phyloP scores from a whole-genome alignment of 352 stramenopile species.

The Pythium angustatum region DNA sequence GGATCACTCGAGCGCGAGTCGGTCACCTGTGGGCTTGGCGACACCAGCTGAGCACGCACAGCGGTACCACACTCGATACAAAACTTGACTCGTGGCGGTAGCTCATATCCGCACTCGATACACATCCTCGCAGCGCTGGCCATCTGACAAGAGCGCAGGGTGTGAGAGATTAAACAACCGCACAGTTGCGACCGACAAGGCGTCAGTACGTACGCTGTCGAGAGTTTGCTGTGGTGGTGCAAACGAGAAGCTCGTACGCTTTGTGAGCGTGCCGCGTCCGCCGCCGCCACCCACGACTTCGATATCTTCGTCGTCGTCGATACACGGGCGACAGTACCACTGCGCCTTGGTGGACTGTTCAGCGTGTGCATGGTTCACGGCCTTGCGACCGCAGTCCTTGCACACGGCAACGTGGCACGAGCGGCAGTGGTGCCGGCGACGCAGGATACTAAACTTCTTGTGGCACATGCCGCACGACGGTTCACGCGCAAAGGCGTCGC shows the following conservation, averaged over 20 bases:
- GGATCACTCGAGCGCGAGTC: constrained; percentile 20
- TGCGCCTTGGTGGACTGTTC: constrained; percentile 59
- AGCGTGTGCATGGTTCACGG: constrained; percentile 57
- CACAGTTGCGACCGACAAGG: no score
- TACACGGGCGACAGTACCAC: constrained; percentile 76
- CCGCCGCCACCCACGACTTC: constrained; percentile 58
- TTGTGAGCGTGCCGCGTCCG: constrained; percentile 41
- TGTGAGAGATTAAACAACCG: no score
- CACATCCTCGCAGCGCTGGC: constrained; percentile 37
- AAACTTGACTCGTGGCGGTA: constrained; percentile 78
- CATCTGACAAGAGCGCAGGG: no score
- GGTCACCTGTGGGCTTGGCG: constrained; percentile 28
- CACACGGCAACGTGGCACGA: constrained; percentile 82
- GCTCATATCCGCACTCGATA: constrained; percentile 83
- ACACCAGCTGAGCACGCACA: constrained; percentile 55
- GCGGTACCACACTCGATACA: constrained; percentile 85
- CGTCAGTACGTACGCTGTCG: constrained; percentile 20
- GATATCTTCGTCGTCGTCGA: constrained; percentile 68
- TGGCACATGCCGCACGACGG: constrained; percentile 70
- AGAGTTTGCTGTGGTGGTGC: constrained; percentile 36
- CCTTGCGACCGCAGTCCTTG: constrained; percentile 83
- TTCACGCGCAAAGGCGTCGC: constrained; percentile 69
- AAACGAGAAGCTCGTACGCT: constrained; percentile 67
- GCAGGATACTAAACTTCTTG: constrained; percentile 81
- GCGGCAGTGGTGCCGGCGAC: constrained; percentile 83